Base-by-base conservation (phyloP, 345 rosid genomes). In the Cochlearia excelsa region DNA sequence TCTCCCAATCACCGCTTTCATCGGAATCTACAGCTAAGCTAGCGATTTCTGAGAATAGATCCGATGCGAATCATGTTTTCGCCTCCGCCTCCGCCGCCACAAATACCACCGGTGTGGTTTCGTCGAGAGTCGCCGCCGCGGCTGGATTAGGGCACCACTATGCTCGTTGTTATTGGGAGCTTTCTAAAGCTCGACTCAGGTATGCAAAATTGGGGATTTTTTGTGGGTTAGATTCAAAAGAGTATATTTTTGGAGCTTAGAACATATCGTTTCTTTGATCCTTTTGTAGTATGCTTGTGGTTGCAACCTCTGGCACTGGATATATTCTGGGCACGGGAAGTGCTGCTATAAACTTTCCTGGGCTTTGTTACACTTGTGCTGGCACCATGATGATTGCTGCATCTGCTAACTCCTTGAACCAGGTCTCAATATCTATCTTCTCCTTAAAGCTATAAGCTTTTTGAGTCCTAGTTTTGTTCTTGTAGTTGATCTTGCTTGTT, bases 331-430 rank as follows among this genome's bases (percentile, higher is more conserved):
- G 94, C 30, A 77, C 94, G 42, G 89, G 94, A 43, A 75, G 57
- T 66, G 78, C 69, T 69, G 79, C 74, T 4, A 64, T 92, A 54
- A 89, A 85, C 73, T 60, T 85, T 10, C 79, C 78, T 0, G 97
- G 97, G 3, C 92, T 93, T 58, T 85, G 89, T 73, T 89, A 80
- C 74, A 93, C 99, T 1, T 93, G 99, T 81, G 87, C 85, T 53
- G 95, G 97, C 3, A 93, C 95, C 3, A 93, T 93, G 99, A 74
- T 93, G 97, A 90, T 89, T 23, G 95, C 97, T 62, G 94, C 97
- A 1, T 84, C 99, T 51, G 97, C 99, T 40, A 89, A 82, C 77
- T 85, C 99, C 27, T 79, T 93, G 59, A 93, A 93, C 66, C 99
- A 93, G 97, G 99, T 85, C 54, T 3, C 7, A 33, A n/a, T 50